Evolutionary conservation across 139 green algal species (phyloP).

Genomic region (Chlorella sp.): DNA sequence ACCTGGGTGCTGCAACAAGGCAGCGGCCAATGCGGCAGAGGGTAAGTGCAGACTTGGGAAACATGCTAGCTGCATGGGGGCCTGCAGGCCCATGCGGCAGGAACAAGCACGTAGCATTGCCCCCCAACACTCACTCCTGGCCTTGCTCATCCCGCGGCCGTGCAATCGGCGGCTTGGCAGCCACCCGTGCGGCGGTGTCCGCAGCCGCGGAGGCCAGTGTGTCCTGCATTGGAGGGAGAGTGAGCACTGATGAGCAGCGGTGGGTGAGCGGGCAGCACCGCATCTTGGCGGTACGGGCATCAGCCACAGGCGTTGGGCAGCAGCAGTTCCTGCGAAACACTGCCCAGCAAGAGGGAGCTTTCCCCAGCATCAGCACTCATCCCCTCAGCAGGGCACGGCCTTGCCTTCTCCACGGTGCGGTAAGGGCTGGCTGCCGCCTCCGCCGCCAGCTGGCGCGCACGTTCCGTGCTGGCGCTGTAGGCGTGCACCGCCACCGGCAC

Average conservation of each 20-base stretch:
- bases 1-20: conserved; percentile 22
- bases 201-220: not conserved
- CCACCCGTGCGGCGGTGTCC: not conserved
- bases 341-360: no score
- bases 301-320: no score
- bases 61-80: no score
- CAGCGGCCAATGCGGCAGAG: not conserved
- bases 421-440: conserved; percentile 29
- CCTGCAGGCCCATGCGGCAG: no score
- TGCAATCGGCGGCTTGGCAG: conserved; percentile 1
- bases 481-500: not conserved
- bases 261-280: no score
- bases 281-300: no score
- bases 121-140: conserved; percentile 28
- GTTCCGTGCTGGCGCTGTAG: not conserved
- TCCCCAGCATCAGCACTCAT: no score
- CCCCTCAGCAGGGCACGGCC: no score
- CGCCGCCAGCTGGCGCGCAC: conserved; percentile 10
- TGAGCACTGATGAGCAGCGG: not conserved
- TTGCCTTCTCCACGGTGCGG: conserved; percentile 28
- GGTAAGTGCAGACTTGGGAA: not conserved
- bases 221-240: not conserved
- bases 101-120: no score
- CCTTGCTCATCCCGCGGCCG: not conserved
- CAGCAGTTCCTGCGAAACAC: no score